Percentiles rank a stretch among this genome's conserved stretches.
Conservation (phyloP, 2,329 filamentous ascomycete species). For the Neonectria sp. region DNA sequence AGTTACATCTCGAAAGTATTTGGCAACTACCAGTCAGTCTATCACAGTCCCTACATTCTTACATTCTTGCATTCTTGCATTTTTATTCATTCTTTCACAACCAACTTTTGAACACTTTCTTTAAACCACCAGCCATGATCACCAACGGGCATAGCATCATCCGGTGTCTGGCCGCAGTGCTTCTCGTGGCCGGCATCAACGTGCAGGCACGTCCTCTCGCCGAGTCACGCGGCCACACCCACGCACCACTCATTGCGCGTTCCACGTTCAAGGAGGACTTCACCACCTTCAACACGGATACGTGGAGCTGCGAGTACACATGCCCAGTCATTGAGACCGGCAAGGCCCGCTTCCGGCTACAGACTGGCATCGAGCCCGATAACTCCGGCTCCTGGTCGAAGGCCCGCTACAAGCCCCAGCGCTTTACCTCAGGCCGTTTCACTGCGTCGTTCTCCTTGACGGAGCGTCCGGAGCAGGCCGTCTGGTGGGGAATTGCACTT, state of each 20-base stretch:
- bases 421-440: conserved; percentile 36
- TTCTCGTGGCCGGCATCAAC: conserved; percentile 13
- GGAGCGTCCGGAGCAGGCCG: conserved; percentile 23
- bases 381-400: conserved; percentile 38
- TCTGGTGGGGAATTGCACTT: conserved; percentile 41
- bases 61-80: too few relatives aligned
- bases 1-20: too few relatives aligned
- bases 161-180: conserved; percentile 7
- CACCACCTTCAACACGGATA: conserved; percentile 21
- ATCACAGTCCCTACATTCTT: too few relatives aligned
- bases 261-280: conserved; percentile 34
- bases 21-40: too few relatives aligned
- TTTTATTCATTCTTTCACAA: too few relatives aligned
- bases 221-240: not conserved
- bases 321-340: conserved; percentile 37
- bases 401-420: conserved; percentile 29
- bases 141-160: not conserved
- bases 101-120: too few relatives aligned
- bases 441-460: conserved; percentile 35
- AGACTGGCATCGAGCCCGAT: conserved; percentile 20
- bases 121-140: not conserved
- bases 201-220: conserved; percentile 18
- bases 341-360: conserved; percentile 33
- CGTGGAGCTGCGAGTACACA: conserved; percentile 36
- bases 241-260: not conserved